A percentile compares a stretch with the other conserved stretches of the same genome.
Evolutionary conservation across 805 yeast genomes (phyloP).

Genomic region (Jamesozyma lodderae): DNA sequence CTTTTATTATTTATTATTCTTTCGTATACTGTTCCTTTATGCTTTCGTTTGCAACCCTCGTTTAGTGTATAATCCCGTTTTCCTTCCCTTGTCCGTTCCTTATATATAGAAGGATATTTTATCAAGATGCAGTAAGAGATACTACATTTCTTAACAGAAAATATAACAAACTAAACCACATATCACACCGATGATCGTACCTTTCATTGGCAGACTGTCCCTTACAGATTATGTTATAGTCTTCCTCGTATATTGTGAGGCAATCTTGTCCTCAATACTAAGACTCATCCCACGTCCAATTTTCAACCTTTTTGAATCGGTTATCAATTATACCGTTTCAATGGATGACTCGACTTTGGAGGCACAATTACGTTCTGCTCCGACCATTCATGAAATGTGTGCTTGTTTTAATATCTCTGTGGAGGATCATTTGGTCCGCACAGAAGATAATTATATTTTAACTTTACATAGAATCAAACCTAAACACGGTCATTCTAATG

Average conservation of each 20-base stretch:
- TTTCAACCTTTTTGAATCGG: slow-evolving; percentile 30
- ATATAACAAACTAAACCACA: neutral
- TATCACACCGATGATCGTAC: slow-evolving; percentile 2
- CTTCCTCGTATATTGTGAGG: slow-evolving; percentile 42
- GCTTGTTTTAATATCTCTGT: slow-evolving; percentile 55
- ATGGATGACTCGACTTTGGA: slow-evolving; percentile 15
- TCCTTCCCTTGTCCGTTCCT: neutral
- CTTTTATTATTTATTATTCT: neutral
- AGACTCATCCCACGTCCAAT: slow-evolving; percentile 37
- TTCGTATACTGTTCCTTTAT: neutral
- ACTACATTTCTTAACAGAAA: too few species aligned
- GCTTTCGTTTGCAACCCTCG: neutral
- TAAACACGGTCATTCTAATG: slow-evolving; percentile 18
- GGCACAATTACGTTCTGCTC: slow-evolving; percentile 29
- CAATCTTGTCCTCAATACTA: slow-evolving; percentile 37
- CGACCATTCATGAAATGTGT: slow-evolving; percentile 57
- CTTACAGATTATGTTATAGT: slow-evolving; percentile 44
- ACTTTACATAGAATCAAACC: slow-evolving; percentile 65
- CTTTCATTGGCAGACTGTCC: slow-evolving; percentile 30
- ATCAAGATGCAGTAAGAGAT: too few species aligned
- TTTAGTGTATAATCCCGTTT: neutral
- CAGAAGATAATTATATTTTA: slow-evolving; percentile 68
- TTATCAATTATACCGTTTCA: slow-evolving; percentile 15
- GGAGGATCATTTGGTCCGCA: slow-evolving; percentile 69
- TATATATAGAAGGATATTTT: too few species aligned